phyloP scores from a whole-genome alignment of 352 stramenopile genomes.

The Phytophthora brassicae region DNA sequence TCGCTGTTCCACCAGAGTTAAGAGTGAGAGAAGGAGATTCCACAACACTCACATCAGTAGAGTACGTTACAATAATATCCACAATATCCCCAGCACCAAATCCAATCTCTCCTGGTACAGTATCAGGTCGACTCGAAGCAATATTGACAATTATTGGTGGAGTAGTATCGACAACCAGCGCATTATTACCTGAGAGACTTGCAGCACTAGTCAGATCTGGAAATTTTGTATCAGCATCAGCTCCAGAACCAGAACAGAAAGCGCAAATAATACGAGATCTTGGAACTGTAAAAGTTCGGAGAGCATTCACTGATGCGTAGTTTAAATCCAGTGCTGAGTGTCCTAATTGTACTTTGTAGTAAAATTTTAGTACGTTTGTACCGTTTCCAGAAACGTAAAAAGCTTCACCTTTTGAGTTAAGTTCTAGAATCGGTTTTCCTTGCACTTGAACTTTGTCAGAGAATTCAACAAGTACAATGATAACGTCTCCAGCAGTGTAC shows the following conservation, averaged over 20 bases:
- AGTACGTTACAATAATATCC: conserved; percentile 68
- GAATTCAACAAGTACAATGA: conserved; percentile 62
- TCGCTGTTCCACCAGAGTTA: conserved; percentile 50
- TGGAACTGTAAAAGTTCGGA: conserved; percentile 34
- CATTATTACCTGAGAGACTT: conserved; percentile 38
- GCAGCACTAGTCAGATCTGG: conserved; percentile 18
- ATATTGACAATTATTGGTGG: conserved; percentile 44
- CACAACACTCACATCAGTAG: conserved; percentile 49
- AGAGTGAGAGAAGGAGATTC: conserved; percentile 46
- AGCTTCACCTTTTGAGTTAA: conserved; percentile 68
- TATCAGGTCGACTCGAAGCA: conserved; percentile 44
- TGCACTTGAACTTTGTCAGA: conserved; percentile 48
- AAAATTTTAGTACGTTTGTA: conserved; percentile 54
- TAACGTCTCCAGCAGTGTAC: conserved; percentile 66
- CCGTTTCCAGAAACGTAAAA: conserved; percentile 49
- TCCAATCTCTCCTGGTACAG: conserved; percentile 22
- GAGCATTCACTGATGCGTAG: conserved; percentile 46
- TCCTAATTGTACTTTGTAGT: conserved; percentile 57
- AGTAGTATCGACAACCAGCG: conserved; percentile 46
- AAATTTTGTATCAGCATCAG: conserved; percentile 46
- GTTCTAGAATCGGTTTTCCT: conserved; percentile 53
- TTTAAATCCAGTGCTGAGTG: conserved; percentile 50
- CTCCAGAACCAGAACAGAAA: conserved; percentile 17
- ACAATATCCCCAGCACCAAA: conserved; percentile 77
- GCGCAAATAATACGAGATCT: conserved; percentile 29